Percentiles rank a stretch among this genome's conserved stretches.
These are phyloP conservation scores for Apiospora arundinis DNA, from an alignment of 2,329 filamentous ascomycete genomes.

Conservation along the genomic window DNA sequence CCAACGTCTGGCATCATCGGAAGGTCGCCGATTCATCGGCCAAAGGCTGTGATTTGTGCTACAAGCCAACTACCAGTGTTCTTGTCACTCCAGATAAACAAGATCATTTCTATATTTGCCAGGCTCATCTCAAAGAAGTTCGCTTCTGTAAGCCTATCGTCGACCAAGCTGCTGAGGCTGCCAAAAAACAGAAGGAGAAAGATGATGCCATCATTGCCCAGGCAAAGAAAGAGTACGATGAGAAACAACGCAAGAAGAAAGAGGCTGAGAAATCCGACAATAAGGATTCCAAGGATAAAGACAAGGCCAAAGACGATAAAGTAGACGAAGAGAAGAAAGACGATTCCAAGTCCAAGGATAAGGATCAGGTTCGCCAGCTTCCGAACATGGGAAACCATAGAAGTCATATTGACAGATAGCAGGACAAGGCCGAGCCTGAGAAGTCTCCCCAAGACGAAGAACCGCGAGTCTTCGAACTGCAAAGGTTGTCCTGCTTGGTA, in stretches of 20 bases:
- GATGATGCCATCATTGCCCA: constrained; percentile 66
- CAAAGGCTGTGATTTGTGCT: constrained; percentile 90
- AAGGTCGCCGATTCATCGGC: constrained; percentile 84
- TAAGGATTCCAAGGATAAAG: constrained; percentile 46
- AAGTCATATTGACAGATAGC: not conserved
- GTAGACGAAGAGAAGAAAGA: constrained; percentile 42
- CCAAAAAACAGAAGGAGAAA: constrained; percentile 69
- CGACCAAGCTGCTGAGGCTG: constrained; percentile 69
- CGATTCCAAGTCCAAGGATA: constrained; percentile 39
- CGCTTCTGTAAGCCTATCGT: constrained; percentile 80
- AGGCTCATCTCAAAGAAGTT: constrained; percentile 79
- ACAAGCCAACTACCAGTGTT: constrained; percentile 85
- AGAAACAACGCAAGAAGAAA: constrained; percentile 71
- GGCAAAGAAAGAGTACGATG: constrained; percentile 79
- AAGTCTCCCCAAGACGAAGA: constrained; percentile 54
- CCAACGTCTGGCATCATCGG: constrained; percentile 84
- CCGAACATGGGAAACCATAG: not conserved
- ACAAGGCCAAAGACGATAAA: constrained; percentile 39
- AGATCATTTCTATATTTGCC: constrained; percentile 94
- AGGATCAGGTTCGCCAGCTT: constrained; percentile 36
- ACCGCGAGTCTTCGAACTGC: constrained; percentile 82
- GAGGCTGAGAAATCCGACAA: constrained; percentile 59
- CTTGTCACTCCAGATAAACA: constrained; percentile 83
- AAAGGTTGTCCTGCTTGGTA: constrained; percentile 61
- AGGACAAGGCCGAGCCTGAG: constrained; percentile 21